Evolutionary conservation across 2,329 filamentous ascomycete genomes (phyloP), one percentile per base, ranked within the genome.

Genomic region (Didymella sp.): DNA sequence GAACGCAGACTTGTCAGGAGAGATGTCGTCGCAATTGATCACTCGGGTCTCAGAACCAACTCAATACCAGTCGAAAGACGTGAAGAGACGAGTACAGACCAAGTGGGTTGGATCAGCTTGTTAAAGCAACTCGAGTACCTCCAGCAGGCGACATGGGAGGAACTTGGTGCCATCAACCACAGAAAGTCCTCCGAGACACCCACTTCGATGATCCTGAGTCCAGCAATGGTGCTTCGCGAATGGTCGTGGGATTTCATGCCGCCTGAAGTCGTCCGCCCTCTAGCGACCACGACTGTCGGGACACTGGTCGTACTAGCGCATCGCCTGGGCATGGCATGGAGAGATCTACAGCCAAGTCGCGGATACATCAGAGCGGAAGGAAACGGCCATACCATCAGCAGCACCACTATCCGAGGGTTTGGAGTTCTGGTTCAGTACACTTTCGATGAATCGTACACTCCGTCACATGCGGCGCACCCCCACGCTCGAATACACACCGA

Each of bases 201-300:
- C 9, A 31, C 19, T 4, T 25, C 46, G 6, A 41, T 24, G 35
- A 41, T 49, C 19, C 35, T 41, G 25, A 49, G 25, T 25, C 46
- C 35, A 24, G 46, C 35, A 21, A 41, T 31, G 46, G 46, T 49
- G 6, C 19, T 41, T 3, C 24, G 46, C 27, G 35, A 49, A 31
- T 41, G 52, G 27, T 56, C 49, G 2, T 59, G 51, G 56, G 59
- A 59, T 12, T 54, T 59, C 3, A 59, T 56, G 59, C 59, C 59
- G 0, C 56, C 59, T 22, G 59, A 61, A 1, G 43, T 56, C 3
- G 59, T 59, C 1, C 45, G 59, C 1, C 56, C 59, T 4, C 6
- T 59, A 6, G 56, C 56, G 1, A 61, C 50, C 12, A 61, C 52
- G 0, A 59, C 51, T 1, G 0, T 61, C 0, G 56, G 56, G 0